phyloP scores from a whole-genome alignment of 805 yeast species.

The Sugiyamaella floridensis region DNA sequence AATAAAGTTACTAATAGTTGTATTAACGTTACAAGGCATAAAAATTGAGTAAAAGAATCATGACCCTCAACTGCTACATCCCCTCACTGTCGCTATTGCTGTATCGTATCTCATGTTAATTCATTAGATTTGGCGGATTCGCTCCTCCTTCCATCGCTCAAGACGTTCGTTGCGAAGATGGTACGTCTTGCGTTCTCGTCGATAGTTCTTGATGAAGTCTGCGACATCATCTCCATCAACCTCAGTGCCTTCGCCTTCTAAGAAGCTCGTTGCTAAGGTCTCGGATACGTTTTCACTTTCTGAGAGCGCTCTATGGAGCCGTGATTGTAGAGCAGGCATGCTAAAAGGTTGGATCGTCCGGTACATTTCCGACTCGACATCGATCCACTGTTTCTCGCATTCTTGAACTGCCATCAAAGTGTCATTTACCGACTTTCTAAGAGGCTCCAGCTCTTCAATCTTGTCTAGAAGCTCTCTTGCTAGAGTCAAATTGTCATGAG shows the following conservation, averaged over 20 bases:
- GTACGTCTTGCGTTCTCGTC: constrained; percentile 36
- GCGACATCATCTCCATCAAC: constrained; percentile 25
- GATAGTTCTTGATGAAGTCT: constrained; percentile 39
- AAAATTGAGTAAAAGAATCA: no score
- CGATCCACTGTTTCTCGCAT: constrained; percentile 32
- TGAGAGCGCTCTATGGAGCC: constrained; percentile 27
- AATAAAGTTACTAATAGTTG: no score
- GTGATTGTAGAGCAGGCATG: constrained; percentile 29
- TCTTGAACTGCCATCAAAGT: constrained; percentile 21
- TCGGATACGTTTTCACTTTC: constrained; percentile 33
- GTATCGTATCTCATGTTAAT: not conserved
- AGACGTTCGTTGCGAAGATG: constrained; percentile 43
- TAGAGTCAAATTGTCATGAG: constrained; percentile 21
- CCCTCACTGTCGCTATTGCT: not conserved
- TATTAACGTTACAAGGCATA: no score
- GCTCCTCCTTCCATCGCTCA: constrained; percentile 40
- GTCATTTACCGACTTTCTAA: constrained; percentile 4
- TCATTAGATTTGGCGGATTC: constrained; percentile 23
- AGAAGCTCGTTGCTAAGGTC: constrained; percentile 30
- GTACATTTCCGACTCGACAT: constrained; percentile 32
- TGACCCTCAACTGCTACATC: not conserved
- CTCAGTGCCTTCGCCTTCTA: constrained; percentile 16
- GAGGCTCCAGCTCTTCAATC: constrained; percentile 24
- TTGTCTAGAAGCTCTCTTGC: constrained; percentile 26
- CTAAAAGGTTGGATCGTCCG: constrained; percentile 33